These are phyloP conservation scores for Penicillium sp. DNA, from an alignment of 2,329 filamentous ascomycete species.

Conservation along the genomic window DNA sequence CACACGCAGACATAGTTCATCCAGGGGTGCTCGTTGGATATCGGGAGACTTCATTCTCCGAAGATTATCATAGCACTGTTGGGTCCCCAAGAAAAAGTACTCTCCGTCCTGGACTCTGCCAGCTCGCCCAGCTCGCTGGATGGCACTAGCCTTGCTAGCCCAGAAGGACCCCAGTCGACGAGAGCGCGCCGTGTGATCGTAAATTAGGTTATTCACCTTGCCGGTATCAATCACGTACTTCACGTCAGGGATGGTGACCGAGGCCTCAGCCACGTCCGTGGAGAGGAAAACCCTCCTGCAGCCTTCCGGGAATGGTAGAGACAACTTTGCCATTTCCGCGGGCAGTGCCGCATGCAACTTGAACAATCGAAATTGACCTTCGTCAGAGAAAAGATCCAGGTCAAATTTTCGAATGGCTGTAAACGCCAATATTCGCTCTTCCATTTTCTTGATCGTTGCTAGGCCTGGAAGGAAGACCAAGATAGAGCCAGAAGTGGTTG, in stretches of 20 bases:
- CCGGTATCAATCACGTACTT: constrained; percentile 53
- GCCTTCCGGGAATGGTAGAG: constrained; percentile 40
- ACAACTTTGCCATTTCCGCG: constrained; percentile 46
- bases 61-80: constrained; percentile 35
- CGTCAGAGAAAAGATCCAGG: constrained; percentile 45
- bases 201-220: constrained; percentile 41
- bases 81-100: constrained; percentile 52
- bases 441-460: constrained; percentile 37
- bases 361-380: constrained; percentile 43
- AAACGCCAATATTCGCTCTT: constrained; percentile 29
- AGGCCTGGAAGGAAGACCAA: constrained; percentile 52
- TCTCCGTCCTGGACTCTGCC: constrained; percentile 51
- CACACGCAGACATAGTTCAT: constrained; percentile 46
- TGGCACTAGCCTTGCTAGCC: constrained; percentile 50
- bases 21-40: constrained; percentile 47
- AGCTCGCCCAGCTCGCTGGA: constrained; percentile 52
- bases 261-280: constrained; percentile 55
- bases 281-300: constrained; percentile 52
- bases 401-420: constrained; percentile 22
- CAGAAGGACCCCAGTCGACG: constrained; percentile 44
- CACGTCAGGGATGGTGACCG: constrained; percentile 54
- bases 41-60: constrained; percentile 38
- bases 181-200: constrained; percentile 42
- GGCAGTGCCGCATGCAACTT: constrained; percentile 50
- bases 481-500: constrained; percentile 46